Base-by-base conservation (phyloP, 768 basidiomycete species). In the Hemileccinum rubropunctum region DNA sequence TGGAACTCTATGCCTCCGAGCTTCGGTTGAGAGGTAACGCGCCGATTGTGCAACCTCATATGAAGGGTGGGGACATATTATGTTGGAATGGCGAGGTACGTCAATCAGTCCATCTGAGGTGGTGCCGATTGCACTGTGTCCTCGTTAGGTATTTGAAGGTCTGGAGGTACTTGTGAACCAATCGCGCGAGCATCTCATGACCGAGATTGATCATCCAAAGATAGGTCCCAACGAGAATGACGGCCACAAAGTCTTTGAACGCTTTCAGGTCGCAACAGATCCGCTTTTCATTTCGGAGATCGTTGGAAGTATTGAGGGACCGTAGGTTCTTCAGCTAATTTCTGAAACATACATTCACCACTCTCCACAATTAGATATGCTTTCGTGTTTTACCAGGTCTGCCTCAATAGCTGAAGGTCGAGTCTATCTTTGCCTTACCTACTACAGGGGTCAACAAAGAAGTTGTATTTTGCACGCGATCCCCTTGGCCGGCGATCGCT, bases 41-140 rank as follows among this genome's bases (percentile, higher is more conserved):
- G 10, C 73, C 74, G 1, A 66, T 91, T 14, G 65, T 75, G 3
- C 92, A 95, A 63, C 92, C 92, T 23, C 89, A 92, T 62, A 59
- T 68, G 13, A 55, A 67, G 30, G 73, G 71, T 13, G 81, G 78
- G 7, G 76, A 84, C 60, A 61, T 89, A 3, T 67, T 94, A 23
- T 91, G 89, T 60, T 94, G 88, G 87, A 92, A 91, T 60, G 91
- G 92, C 52, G 88, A 94, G 73, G 89, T 84, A 40, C 40, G 68
- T 68, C 14, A 20, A 45, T 39, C 11, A 40, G 14, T 10, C 23
- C 36, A 44, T 35, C 17, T 3, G 17, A 34, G 34, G 34, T 10
- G 32, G 12, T 50, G 15, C 28, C 38, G 20, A 51, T 45, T 18
- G 6, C 28, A 42, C 35, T 17, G 15, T 12, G 27, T 45, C 36